These are phyloP conservation scores for Carex sylvatica DNA, from an alignment of 202 grass and related monocot genomes.

Conservation along the genomic window DNA sequence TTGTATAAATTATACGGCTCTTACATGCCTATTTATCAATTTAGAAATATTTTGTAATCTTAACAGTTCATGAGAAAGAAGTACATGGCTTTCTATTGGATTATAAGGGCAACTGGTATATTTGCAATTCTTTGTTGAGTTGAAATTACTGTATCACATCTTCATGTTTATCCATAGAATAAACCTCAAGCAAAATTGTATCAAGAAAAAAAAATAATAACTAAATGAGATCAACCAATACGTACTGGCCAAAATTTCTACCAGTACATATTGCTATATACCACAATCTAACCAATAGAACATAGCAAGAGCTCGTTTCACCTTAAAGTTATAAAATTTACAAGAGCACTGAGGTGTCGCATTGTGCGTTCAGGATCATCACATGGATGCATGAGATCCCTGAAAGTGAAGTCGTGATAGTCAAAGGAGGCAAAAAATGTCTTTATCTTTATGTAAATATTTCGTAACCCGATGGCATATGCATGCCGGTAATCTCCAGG, in stretches of 20 bases:
- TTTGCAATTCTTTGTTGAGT: not conserved
- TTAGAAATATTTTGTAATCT: too few species aligned
- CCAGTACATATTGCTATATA: not conserved
- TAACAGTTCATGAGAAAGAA: too few species aligned
- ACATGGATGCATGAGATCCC: conserved; percentile 52
- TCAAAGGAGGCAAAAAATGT: conserved; percentile 49
- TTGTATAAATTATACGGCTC: too few species aligned
- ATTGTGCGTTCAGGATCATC: not conserved
- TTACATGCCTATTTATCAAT: too few species aligned
- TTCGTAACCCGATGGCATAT: conserved; percentile 13
- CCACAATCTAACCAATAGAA: too few species aligned
- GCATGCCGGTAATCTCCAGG: conserved; percentile 54
- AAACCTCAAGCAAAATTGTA: not conserved
- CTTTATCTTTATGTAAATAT: conserved; percentile 30
- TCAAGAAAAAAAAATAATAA: conserved; percentile 19
- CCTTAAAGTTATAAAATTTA: too few species aligned
- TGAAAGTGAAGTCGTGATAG: conserved; percentile 39
- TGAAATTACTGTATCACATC: not conserved
- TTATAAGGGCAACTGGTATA: not conserved
- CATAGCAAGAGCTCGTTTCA: too few species aligned
- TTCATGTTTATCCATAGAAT: not conserved
- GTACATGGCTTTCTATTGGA: too few species aligned
- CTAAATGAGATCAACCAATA: conserved; percentile 10
- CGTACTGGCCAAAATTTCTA: not conserved
- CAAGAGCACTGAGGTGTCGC: too few species aligned